These are phyloP conservation scores for Aspergillus calidoustus DNA, from an alignment of 2,329 filamentous ascomycete genomes.

Conservation along the genomic window DNA sequence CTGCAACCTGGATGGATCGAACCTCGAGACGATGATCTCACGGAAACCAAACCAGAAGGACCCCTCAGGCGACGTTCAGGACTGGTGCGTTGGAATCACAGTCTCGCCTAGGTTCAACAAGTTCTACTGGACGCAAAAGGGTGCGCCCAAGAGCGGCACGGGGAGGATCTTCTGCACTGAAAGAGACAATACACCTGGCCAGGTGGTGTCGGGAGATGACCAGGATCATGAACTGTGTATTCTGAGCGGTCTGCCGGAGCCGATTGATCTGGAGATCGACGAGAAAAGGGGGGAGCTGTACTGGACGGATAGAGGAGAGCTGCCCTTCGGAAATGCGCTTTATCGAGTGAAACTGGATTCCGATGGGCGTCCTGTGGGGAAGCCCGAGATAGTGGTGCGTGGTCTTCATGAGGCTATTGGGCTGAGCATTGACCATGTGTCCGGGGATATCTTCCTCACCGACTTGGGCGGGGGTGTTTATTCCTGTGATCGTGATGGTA, in stretches of 20 bases:
- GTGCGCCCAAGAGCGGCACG: too few relatives aligned
- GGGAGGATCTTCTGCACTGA: too few relatives aligned
- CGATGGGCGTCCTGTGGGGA: slow-evolving; percentile 28
- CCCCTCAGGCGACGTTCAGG: not conserved
- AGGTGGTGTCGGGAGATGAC: too few relatives aligned
- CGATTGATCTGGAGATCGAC: slow-evolving; percentile 63
- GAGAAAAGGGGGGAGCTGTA: slow-evolving; percentile 53
- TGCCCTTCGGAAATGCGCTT: slow-evolving; percentile 59
- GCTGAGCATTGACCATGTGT: slow-evolving; percentile 40
- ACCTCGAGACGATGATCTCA: not conserved
- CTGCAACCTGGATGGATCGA: not conserved
- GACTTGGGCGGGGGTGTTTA: slow-evolving; percentile 38
- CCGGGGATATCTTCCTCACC: slow-evolving; percentile 30
- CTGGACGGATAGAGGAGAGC: slow-evolving; percentile 66
- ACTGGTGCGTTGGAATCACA: not conserved
- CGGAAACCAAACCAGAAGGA: not conserved
- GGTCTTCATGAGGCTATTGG: slow-evolving; percentile 55
- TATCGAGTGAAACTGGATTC: slow-evolving; percentile 44
- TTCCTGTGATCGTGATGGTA: slow-evolving; percentile 25
- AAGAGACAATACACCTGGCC: too few relatives aligned
- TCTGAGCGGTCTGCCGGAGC: slow-evolving; percentile 55
- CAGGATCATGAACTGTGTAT: not conserved
- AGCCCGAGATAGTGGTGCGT: slow-evolving; percentile 34
- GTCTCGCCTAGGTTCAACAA: not conserved
- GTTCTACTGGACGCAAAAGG: not conserved